A percentile compares a stretch with the other conserved stretches of the same genome.
phyloP scores from a whole-genome alignment of 495 filamentous ascomycete genomes.

The Bombardia bombarda region DNA sequence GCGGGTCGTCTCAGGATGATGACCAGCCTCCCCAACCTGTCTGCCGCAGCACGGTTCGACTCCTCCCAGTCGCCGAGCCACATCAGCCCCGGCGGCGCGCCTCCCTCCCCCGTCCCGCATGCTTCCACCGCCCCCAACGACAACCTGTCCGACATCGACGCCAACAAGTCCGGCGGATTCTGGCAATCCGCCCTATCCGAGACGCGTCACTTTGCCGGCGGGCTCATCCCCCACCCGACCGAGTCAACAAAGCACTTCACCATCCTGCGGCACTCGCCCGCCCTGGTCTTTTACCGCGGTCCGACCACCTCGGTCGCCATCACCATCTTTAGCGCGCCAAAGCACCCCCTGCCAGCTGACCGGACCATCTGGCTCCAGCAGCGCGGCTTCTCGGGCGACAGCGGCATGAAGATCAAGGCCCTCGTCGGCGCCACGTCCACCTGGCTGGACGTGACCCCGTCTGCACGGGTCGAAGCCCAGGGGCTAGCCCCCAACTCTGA shows the following conservation, averaged over 20 bases:
- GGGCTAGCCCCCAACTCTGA: slow-evolving; percentile 46
- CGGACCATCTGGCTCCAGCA: slow-evolving; percentile 59
- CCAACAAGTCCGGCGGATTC: slow-evolving; percentile 14
- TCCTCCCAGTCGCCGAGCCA: too few relatives aligned
- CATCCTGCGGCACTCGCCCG: slow-evolving; percentile 57
- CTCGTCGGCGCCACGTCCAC: slow-evolving; percentile 44
- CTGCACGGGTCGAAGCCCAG: slow-evolving; percentile 31
- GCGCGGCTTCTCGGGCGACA: slow-evolving; percentile 59
- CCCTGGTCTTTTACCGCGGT: slow-evolving; percentile 56
- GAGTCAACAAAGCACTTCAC: slow-evolving; percentile 60
- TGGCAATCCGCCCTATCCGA: slow-evolving; percentile 45
- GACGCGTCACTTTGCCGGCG: slow-evolving; percentile 54
- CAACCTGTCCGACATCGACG: not conserved
- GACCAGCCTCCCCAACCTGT: too few relatives aligned
- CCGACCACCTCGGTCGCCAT: slow-evolving; percentile 52
- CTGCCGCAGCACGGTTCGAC: too few relatives aligned
- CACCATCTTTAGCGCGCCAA: slow-evolving; percentile 47
- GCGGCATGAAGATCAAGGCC: slow-evolving; percentile 58
- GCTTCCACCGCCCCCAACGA: too few relatives aligned
- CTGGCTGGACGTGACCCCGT: slow-evolving; percentile 61
- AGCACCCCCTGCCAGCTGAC: slow-evolving; percentile 45
- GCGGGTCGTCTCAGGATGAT: too few relatives aligned
- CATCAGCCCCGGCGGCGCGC: too few relatives aligned
- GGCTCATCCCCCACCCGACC: slow-evolving; percentile 52
- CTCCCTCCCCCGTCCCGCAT: too few relatives aligned